Base-by-base conservation (phyloP, 495 filamentous ascomycete genomes). In the Penicillium robsamsonii region DNA sequence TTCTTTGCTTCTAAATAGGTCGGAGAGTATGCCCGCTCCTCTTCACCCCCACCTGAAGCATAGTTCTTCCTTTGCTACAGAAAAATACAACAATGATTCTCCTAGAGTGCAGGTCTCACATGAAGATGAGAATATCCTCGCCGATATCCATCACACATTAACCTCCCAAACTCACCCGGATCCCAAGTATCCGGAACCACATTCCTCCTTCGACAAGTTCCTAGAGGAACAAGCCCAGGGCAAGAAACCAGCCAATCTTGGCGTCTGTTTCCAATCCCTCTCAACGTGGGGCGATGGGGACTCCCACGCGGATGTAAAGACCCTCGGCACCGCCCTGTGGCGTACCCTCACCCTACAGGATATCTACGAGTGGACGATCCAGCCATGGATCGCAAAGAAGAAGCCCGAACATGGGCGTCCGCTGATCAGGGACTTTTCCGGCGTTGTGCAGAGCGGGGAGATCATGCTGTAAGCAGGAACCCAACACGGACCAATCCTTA, bases 391-490 rank as follows among this genome's bases (percentile, higher is more conserved):
- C 9, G 55, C 63, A 2, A 51, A 60, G 5, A 69, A 72, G 38
- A 60, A 67, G 27, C 68, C 70, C 7, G 47, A 71, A 38, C 53
- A 60, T 47, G 71, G 71, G 1, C 68, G 71, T 27, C 66, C 58
- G 12, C 55, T 73, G 20, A 71, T 73, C 15, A 81, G 82, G 24
- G 74, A 82, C 40, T 87, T 91, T 62, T 84, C 87, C 20, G 89
- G 88, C 0, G 69, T 90, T 1, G 77, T 92, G 2, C 75, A 80
- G 43, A 82, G 80, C 37, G 88, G 89, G 13, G 89, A 92, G 70
- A 90, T 89, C 77, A 76, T 92, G 57, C 75, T 92, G 73, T 72
- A 64, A 66, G 67, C 70, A 17, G 17, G 43, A 9, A 38, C n/a
- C 2, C n/a, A 38, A 38, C 35, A 0, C 35, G 15, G 17, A 13